phyloP scores from a whole-genome alignment of 1,284 basidiomycete genomes.

The Filobasidium uniguttulatum region DNA sequence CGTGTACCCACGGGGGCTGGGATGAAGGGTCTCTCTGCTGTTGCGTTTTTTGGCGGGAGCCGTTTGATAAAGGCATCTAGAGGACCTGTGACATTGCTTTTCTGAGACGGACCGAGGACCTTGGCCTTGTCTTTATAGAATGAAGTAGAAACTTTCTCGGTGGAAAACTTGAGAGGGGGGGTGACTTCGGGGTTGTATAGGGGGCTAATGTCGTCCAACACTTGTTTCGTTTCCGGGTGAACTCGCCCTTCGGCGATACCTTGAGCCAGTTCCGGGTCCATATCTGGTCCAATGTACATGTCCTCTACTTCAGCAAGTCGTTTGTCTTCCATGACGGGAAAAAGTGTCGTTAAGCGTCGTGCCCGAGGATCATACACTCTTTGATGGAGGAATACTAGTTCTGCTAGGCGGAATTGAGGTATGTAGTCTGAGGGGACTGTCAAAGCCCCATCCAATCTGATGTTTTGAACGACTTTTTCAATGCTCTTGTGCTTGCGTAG shows the following conservation, averaged over 20 bases:
- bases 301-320: conserved; percentile 50
- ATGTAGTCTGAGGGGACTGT: conserved; percentile 63
- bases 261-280: conserved; percentile 33
- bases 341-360: conserved; percentile 55
- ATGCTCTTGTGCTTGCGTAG: conserved; percentile 73
- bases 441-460: conserved; percentile 75
- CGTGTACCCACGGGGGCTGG: conserved; percentile 25
- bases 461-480: conserved; percentile 60
- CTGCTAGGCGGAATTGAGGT: conserved; percentile 55
- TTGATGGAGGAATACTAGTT: conserved; percentile 88
- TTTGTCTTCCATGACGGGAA: conserved; percentile 41
- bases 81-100: conserved; percentile 21
- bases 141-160: not conserved
- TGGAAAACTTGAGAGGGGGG: not conserved
- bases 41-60: conserved; percentile 6
- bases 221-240: conserved; percentile 58
- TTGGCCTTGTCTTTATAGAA: too few relatives aligned
- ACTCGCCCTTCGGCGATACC: conserved; percentile 59
- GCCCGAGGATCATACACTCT: conserved; percentile 70
- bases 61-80: conserved; percentile 31
- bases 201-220: conserved; percentile 54
- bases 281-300: conserved; percentile 57
- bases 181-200: not conserved
- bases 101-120: conserved; percentile 16
- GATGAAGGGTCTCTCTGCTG: conserved; percentile 12